Conservation (phyloP, 495 filamentous ascomycete species). For the Filosporella fistucella region DNA sequence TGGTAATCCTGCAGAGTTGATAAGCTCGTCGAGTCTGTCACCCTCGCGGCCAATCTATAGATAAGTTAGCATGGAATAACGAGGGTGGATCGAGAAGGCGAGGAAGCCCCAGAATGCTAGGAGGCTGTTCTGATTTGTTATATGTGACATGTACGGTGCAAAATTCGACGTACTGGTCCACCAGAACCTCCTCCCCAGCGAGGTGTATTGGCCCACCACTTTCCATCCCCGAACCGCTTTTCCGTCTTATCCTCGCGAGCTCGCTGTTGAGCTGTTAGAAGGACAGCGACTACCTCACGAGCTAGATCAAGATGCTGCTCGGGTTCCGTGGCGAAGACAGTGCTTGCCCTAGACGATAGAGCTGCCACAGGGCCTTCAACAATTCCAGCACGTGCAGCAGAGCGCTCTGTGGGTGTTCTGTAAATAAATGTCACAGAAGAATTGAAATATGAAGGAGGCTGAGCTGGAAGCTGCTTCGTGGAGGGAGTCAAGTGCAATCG, state of each 20-base stretch:
- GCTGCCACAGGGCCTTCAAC: conserved; percentile 73
- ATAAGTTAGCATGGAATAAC: no score
- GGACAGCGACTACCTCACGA: conserved; percentile 67
- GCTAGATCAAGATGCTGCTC: conserved; percentile 63
- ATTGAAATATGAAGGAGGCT: conserved; percentile 44
- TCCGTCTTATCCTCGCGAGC: conserved; percentile 65
- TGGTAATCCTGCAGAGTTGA: no score
- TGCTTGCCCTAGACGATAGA: conserved; percentile 51
- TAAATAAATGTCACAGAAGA: conserved; percentile 55
- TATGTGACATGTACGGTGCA: no score
- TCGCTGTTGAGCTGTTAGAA: conserved; percentile 79
- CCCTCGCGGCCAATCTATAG: conserved; percentile 45
- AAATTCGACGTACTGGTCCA: no score
- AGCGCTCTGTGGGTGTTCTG: conserved; percentile 61
- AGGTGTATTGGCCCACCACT: conserved; percentile 74
- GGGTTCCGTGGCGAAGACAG: conserved; percentile 35
- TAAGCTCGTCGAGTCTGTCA: conserved; percentile 16
- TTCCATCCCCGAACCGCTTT: conserved; percentile 61
- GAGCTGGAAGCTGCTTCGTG: conserved; percentile 33
- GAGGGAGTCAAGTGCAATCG: conserved; percentile 53
- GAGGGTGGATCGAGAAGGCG: no score
- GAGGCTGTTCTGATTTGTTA: no score
- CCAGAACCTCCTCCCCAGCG: conserved; percentile 75
- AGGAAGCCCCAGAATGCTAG: no score
- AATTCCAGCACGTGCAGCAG: conserved; percentile 65